Evolutionary conservation across 108 stramenopile species (phyloP), one percentile per base, ranked within the genome.

Genomic region (Skeletonema menzelii): DNA sequence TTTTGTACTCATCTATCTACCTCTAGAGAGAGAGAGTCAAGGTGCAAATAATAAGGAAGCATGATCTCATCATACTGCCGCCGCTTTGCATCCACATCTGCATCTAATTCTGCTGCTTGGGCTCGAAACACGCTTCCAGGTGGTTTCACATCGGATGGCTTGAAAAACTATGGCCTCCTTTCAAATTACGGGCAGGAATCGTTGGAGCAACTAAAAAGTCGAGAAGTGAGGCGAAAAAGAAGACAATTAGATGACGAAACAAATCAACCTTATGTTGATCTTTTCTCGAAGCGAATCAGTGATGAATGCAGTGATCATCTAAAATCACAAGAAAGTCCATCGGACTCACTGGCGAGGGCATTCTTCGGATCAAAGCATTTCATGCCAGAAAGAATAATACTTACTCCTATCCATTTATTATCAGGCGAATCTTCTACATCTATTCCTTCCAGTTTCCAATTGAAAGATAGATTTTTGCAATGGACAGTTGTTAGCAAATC

Each of bases 361-460:
- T 83, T 78, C 49, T 83, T 83, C 35, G 82, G 82, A 64, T 83
- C 82, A 15, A 67, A 40, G 10, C 37, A 30, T 35, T 83, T 83
- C 42, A 24, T 68, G 26, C 46, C 61, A 31, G 82, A 83, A 59
- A 67, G 58, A 30, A 34, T 59, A 6, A 12, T 78, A 22, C 62
- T 83, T 26, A 32, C 65, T 11, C 42, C 70, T 56, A 24, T 67
- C 27, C 56, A 66, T 32, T 35, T 44, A 22, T 56, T 65, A 62
- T 69, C 69, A 57, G 63, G 68, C n/a, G 27, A 49, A 14, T 53
- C 26, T 19, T 34, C 65, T 55, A 56, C 53, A 57, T 59, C 38
- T 35, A 58, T 77, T 30, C 82, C 82, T 8, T 26, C 22, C 0
- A 32, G 38, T 27, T 76, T 76, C 30, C 27, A 68, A 27, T 40